These are phyloP conservation scores for Talaromyces thailandensis DNA, from an alignment of 495 filamentous ascomycete species.

Conservation along the genomic window DNA sequence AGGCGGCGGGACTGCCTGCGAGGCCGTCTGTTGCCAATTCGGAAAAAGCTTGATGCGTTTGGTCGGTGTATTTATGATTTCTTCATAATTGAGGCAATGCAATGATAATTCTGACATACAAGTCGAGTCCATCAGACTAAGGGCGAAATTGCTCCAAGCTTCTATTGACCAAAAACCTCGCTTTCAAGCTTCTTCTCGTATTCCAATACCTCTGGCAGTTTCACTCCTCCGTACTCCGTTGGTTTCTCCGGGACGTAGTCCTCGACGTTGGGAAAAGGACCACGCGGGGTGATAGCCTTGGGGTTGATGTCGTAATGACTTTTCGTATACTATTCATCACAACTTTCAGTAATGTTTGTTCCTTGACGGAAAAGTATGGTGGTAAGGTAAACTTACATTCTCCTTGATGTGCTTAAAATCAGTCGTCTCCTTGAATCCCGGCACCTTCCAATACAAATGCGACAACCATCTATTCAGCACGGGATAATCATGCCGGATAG, in stretches of 20 bases:
- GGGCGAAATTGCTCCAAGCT: background rate
- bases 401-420: conserved; percentile 53
- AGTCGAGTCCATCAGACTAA: background rate
- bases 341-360: background rate
- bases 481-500: conserved; percentile 44
- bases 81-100: background rate
- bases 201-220: conserved; percentile 24
- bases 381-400: conserved; percentile 26
- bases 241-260: conserved; percentile 31
- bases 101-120: no score
- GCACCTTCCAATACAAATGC: conserved; percentile 40
- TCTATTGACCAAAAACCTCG: background rate
- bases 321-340: conserved; percentile 37
- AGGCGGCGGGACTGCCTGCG: conserved; percentile 24
- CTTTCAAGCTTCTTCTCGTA: conserved; percentile 5
- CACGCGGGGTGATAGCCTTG: conserved; percentile 52
- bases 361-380: background rate
- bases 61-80: background rate
- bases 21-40: background rate
- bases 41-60: background rate
- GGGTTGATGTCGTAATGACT: conserved; percentile 52
- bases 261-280: conserved; percentile 55
- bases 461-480: conserved; percentile 43
- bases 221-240: conserved; percentile 22
- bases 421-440: conserved; percentile 42